Evolutionary conservation across 345 rosid species (phyloP), one percentile per base, ranked within the genome.

Genomic region (Gynandropsis gynandra): DNA sequence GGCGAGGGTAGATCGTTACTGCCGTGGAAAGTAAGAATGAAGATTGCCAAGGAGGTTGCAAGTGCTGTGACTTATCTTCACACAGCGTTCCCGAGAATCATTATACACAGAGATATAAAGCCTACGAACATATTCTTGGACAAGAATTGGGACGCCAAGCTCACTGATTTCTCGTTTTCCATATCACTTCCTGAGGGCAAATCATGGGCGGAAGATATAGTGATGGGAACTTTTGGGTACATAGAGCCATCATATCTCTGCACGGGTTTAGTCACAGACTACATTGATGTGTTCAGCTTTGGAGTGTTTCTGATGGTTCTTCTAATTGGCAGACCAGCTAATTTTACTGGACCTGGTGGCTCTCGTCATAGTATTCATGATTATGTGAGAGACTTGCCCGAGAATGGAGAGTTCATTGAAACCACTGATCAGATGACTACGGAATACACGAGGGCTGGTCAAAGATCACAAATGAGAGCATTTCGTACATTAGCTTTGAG

Each of bases 241-340:
- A 50, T 35, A 13, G 68, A 64, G 49, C 58, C 52, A 2, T 51
- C 49, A 7, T 42, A 49, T 46, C 33, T 35, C 10, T 24, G 51
- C 49, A 64, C 52, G 1, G 62, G 68, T 10, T 56, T 48, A 17
- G 57, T 64, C 46, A 64, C 57, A 8, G 44, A 45, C 32, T 56
- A 56, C 57, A 64, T 52, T 2, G 68, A 56, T 43, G 44, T 64
- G 42, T 18, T 56, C 18, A 50, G 58, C 58, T 64, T 64, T 50
- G 69, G 69, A 31, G 52, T 52, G 6, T 64, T 56, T 27, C 50
- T 57, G 58, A 17, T 56, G 50, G 58, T 58, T 64, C 63, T 64
- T 20, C 5, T 50, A 27, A 62, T 15, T 42, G 44, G 56, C 14
- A 46, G 35, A 56, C 36, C n/a, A 10, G 52, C 56, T 48, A 51